Percentiles rank a stretch among this genome's conserved stretches.
Conservation (phyloP, 2,329 filamentous ascomycete genomes). For the Pseudofabraea citricarpa region DNA sequence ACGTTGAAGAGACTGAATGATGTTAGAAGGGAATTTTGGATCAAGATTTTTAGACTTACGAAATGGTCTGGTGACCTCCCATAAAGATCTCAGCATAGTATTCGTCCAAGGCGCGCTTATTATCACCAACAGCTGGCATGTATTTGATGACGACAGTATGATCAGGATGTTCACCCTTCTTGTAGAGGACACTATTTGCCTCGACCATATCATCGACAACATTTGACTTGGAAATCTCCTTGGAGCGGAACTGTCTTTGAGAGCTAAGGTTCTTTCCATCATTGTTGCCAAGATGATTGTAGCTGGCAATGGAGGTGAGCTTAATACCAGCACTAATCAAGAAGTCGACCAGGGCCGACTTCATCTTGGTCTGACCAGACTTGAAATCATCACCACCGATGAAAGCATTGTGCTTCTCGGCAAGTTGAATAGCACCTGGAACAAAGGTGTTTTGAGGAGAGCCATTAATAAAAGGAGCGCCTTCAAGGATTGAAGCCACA, state of each 20-base stretch:
- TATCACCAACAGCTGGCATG: constrained; percentile 97
- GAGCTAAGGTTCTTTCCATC: constrained; percentile 98
- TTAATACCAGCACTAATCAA: constrained; percentile 98
- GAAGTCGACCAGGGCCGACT: constrained; percentile 97
- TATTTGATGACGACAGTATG: constrained; percentile 99
- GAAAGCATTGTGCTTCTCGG: constrained; percentile 81
- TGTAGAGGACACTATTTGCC: constrained; percentile 87
- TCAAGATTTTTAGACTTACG: constrained; percentile 42
- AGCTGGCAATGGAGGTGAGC: constrained; percentile 95
- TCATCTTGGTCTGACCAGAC: constrained; percentile 99
- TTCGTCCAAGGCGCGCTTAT: constrained; percentile 97
- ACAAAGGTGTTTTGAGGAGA: constrained; percentile 99
- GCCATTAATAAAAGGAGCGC: constrained; percentile 94
- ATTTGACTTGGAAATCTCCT: constrained; percentile 99
- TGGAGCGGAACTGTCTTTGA: constrained; percentile 97
- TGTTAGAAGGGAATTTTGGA: constrained; percentile 15
- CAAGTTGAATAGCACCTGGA: constrained; percentile 83
- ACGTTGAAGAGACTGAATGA: constrained; percentile 85
- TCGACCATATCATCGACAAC: constrained; percentile 99
- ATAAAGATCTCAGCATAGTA: constrained; percentile 99
- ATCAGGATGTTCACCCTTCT: constrained; percentile 88
- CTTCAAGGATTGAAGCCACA: constrained; percentile 87
- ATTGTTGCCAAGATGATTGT: constrained; percentile 99
- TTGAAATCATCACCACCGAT: constrained; percentile 99
- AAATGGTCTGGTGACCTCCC: constrained; percentile 96